A percentile compares a stretch with the other conserved stretches of the same genome.
Conservation (phyloP, 176 grass and related monocot genomes). For the Ensete ventricosum region DNA sequence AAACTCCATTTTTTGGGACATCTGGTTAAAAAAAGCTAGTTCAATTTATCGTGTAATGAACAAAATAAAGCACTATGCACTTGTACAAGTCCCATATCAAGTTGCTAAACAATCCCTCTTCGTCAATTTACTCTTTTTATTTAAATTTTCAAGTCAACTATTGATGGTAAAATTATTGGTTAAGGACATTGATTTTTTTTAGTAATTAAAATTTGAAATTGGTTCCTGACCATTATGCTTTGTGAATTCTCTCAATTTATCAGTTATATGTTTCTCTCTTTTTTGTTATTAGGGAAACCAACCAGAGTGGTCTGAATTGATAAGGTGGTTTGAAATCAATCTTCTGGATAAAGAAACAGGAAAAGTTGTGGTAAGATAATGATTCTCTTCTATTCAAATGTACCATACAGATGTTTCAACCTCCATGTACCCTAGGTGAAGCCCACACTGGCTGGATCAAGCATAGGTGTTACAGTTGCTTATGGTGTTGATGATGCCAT, state of each 20-base stretch:
- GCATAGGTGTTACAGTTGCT: conserved; percentile 71
- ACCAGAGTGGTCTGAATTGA: conserved; percentile 33
- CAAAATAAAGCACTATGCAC: not conserved
- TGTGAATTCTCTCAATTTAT: not conserved
- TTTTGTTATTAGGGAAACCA: conserved; percentile 39
- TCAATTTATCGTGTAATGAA: not conserved
- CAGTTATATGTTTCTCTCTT: not conserved
- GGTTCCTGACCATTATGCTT: not conserved
- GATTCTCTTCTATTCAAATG: conserved; percentile 7
- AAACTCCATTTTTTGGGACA: too few relatives aligned
- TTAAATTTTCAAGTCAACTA: not conserved
- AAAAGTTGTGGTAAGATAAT: conserved; percentile 63
- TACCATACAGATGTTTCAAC: not conserved
- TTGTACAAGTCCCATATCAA: not conserved
- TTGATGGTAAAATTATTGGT: not conserved
- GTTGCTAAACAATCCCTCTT: not conserved
- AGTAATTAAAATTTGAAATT: not conserved
- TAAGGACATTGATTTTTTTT: not conserved
- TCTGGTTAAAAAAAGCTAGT: too few relatives aligned
- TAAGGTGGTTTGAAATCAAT: conserved; percentile 50
- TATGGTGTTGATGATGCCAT: conserved; percentile 70
- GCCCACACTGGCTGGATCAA: conserved; percentile 82
- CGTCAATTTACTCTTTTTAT: not conserved
- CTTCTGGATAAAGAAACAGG: conserved; percentile 59
- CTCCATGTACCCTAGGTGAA: conserved; percentile 43